Base-by-base conservation (phyloP, 75 land plant species). In the Selaginella tamariscina region DNA sequence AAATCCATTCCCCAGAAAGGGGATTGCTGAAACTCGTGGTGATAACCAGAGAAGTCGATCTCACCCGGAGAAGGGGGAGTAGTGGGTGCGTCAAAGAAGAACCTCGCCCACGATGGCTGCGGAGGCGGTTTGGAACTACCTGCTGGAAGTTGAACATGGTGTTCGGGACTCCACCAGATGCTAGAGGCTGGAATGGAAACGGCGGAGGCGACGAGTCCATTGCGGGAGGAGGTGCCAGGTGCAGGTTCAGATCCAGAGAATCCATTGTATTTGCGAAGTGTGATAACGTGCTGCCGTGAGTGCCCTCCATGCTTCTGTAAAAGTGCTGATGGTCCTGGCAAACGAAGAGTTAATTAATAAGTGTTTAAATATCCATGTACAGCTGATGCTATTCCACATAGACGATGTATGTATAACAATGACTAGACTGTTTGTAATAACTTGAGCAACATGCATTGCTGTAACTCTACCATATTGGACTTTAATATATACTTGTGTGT, bases 211-310 rank as follows among this genome's bases (percentile, higher is more conserved):
- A 2, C 69, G 55, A 24, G 56, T 31, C n/a, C 64, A 56, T 2
- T 32, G 33, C 1, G 64, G 67, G 1, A 27, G 79, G 77, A 23
- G 70, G 77, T 13, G 74, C 76, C 30, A 78, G 68, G 72, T 73
- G 67, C 15, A 78, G 64, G 29, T 65, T 56, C 2, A 78, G 76
- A 65, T 78, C 80, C 57, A 77, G 65, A n/a, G 62, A 24, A n/a
- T 21, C 21, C 24, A 59, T 21, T 2, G 62, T 9, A 49, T 49
- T 11, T 8, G 62, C 26, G 62, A 59, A 24, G n/a, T 59, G 62
- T 9, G 62, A 5, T 9, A 24, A 24, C 54, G 54, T 20, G 15
- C 20, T 11, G 20, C 54, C 54, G 54, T 39, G 56, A 32, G 74
- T 79, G 29, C 75, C 62, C 33, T 39, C 49, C 11, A 5, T 5